Evolutionary conservation across 73 alveolate genomes (phyloP), one percentile per base, ranked within the genome.

Genomic region (Paramecium sonneborni): DNA sequence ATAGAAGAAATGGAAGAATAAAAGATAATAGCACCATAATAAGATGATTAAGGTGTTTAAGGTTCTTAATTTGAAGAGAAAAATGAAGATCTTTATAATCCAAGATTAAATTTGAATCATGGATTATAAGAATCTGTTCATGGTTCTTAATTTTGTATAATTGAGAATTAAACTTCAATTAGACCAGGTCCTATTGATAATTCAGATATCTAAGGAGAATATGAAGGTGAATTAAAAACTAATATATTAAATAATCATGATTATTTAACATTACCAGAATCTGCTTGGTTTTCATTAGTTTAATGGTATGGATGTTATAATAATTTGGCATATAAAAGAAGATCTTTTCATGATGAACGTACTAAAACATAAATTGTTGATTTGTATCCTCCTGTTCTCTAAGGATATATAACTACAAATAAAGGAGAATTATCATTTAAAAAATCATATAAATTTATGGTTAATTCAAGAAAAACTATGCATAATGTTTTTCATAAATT

Each of bases 251-350:
- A 93, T 85, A 92, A 95, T 55, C 76, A 94, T 39, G 99, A 96
- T 84, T 95, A 93, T 88, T 82, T 96, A 3, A 68, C 92, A 38
- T 41, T 96, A 10, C 97, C 97, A 6, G 94, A 95, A 57, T 88
- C 58, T 23, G 97, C 97, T 1, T 96, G 99, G 99, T 85, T 92
- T 23, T 41, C 55, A 11, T 79, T 96, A 8, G 62, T 91, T 18
- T 37, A 67, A 55, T 96, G 99, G 98, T 96, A 96, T 85, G 98
- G 97, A 56, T 97, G 98, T 26, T 97, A 96, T 1, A 72, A 72
- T 38, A 72, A 72, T 72, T 96, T 97, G 46, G 92, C 95, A 23
- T 93, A 95, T 82, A 96, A 96, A 6, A 58, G 99, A 86, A 94
- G 95, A 69, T 95, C 94, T 26, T 67, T 94, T 55, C 89, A 76